Percentiles rank a stretch among this genome's conserved stretches.
Conservation (phyloP, 441 rosid species). For the Adansonia gregorii region DNA sequence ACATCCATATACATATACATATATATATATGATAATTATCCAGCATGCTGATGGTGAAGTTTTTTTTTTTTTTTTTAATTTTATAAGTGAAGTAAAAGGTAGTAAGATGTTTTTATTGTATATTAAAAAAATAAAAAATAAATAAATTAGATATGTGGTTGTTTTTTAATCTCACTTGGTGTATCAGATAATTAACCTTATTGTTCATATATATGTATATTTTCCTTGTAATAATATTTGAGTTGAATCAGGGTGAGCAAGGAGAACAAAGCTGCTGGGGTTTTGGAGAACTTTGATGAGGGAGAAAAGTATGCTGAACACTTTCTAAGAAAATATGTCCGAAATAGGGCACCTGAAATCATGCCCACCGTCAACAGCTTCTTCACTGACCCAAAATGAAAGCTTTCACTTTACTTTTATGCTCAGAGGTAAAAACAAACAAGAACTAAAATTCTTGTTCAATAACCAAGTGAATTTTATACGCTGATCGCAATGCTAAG, state of each 20-base stretch:
- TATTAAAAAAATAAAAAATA: too few species aligned
- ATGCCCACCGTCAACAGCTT: slow-evolving; percentile 87
- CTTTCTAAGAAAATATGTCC: slow-evolving; percentile 70
- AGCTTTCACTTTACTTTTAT: neutral
- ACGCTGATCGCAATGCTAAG: neutral
- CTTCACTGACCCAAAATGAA: slow-evolving; percentile 73
- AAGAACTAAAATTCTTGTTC: neutral
- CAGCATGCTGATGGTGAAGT: too few species aligned
- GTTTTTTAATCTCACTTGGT: too few species aligned
- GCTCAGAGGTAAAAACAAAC: neutral
- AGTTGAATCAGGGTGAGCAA: slow-evolving; percentile 63
- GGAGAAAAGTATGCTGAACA: slow-evolving; percentile 83
- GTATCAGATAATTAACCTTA: too few species aligned
- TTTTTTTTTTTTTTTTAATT: too few species aligned
- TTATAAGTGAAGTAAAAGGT: too few species aligned
- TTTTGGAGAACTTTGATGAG: slow-evolving; percentile 82
- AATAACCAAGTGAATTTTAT: neutral
- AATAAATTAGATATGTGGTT: too few species aligned
- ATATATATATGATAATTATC: too few species aligned
- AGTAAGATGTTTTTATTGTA: too few species aligned
- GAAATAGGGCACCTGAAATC: slow-evolving; percentile 74
- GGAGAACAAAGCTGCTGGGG: slow-evolving; percentile 86
- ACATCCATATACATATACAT: too few species aligned
- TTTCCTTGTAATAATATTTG: too few species aligned
- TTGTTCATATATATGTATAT: neutral